Conservation (phyloP, 352 stramenopile species). For the Thalassiosira ordinaria region DNA sequence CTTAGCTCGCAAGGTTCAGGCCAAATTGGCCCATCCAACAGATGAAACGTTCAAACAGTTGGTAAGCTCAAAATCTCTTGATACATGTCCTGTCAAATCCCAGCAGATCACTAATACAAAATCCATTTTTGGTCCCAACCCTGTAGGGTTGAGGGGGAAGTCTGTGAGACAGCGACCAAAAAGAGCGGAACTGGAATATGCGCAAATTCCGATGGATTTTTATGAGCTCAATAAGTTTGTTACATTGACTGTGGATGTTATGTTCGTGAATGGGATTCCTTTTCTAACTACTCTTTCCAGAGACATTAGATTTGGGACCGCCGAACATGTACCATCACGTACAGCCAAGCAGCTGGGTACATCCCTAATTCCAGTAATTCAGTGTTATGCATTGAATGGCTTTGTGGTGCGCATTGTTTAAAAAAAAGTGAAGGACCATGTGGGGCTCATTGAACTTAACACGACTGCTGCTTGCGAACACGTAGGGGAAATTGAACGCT, state of each 20-base stretch:
- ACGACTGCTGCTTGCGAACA: slow-evolving; percentile 22
- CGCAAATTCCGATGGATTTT: slow-evolving; percentile 42
- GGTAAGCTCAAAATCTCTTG: slow-evolving; percentile 32
- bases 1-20: slow-evolving; percentile 33
- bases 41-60: slow-evolving; percentile 16
- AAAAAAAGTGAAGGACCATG: slow-evolving; percentile 5
- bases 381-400: slow-evolving; percentile 15
- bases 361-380: neutral
- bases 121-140: slow-evolving; percentile 37
- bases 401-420: slow-evolving; percentile 5
- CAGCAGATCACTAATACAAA: slow-evolving; percentile 34
- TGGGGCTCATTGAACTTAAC: neutral
- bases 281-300: slow-evolving; percentile 49
- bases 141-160: slow-evolving; percentile 39
- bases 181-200: slow-evolving; percentile 17
- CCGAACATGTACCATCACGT: slow-evolving; percentile 5
- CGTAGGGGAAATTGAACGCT: slow-evolving; percentile 27
- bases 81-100: slow-evolving; percentile 31
- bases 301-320: slow-evolving; percentile 10
- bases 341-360: slow-evolving; percentile 7
- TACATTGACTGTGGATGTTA: slow-evolving; percentile 54
- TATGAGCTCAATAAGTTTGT: slow-evolving; percentile 38
- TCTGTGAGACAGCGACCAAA: slow-evolving; percentile 5
- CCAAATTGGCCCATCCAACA: slow-evolving; percentile 19
- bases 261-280: slow-evolving; percentile 62